Evolutionary conservation across 78 protist species (phyloP).

Genomic region (Monocercomonoides exilis): DNA sequence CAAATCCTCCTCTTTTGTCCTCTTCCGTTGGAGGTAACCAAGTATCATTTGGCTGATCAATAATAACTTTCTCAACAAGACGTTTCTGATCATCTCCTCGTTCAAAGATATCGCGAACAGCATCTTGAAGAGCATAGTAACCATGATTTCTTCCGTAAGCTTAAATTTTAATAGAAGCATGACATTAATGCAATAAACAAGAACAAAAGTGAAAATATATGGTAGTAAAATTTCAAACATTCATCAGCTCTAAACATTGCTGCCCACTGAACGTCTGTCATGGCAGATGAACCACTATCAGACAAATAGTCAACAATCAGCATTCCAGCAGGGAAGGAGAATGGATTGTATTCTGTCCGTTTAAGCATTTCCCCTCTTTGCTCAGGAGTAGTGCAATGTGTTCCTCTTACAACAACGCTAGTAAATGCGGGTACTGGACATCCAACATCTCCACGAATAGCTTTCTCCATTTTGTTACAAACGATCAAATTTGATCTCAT

Average conservation of each 20-base stretch:
- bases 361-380: background rate
- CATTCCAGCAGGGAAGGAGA: conserved; percentile 23
- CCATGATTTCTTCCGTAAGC: background rate
- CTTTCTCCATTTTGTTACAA: background rate
- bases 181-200: background rate
- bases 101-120: conserved; percentile 8
- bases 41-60: background rate
- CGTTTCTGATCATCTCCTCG: conserved; percentile 17
- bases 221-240: no score
- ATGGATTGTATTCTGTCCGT: conserved; percentile 16
- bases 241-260: conserved; percentile 19
- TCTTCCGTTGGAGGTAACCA: background rate
- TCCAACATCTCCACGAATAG: background rate
- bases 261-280: conserved; percentile 9
- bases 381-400: background rate
- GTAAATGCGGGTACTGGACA: background rate
- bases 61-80: background rate
- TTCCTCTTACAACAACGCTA: background rate
- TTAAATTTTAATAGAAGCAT: background rate
- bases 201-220: background rate
- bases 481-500: no score
- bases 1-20: background rate
- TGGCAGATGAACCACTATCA: conserved; percentile 21
- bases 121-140: background rate
- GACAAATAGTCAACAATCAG: background rate